Base-by-base conservation (phyloP, 352 stramenopile genomes). In the Lagenidium sp. region DNA sequence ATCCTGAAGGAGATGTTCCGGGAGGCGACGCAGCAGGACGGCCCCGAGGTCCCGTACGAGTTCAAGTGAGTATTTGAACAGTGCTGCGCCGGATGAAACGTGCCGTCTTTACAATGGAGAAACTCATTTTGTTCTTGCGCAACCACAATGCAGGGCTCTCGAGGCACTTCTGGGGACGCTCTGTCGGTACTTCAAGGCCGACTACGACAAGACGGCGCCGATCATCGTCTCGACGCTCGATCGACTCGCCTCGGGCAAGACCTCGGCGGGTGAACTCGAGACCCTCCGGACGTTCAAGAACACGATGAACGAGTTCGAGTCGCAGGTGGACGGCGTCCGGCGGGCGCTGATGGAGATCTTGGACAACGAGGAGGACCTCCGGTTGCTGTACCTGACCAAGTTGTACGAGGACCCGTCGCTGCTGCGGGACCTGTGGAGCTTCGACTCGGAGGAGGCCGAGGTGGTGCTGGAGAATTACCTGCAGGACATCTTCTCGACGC, bases 391-490 rank as follows among this genome's bases (percentile, higher is more conserved):
- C 25, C 51, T 89, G 6, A 85, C 68, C 12, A 77, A 89, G 46
- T 54, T 92, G 12, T 37, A 82, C 40, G 58, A 59, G 34, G 61
- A 85, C 15, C 60, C 66, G 4, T 62, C 60, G 22, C 48, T 78
- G n/a, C 41, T 82, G 7, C 55, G 38, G 12, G 53, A 78, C 16
- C 30, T 82, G 19, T 82, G 64, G 43, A 79, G 66, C 23, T 82
- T 82, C 12, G 75, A 87, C 47, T 80, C 72, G 5, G 75, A 87
- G 49, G 71, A 85, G 51, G 75, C 71, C 18, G 75, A 87, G 60
- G 69, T 77, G n/a, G 40, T 88, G 34, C 69, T 88, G 45, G 72
- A 88, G 46, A 83, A 74, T 20, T 88, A 88, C 36, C 55, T 88
- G 8, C 72, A 85, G 62, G 76, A 90, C 31, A 90, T 90, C 26